phyloP scores from a whole-genome alignment of 371 early-diverging fungal species.

The Coemansia sp. region DNA sequence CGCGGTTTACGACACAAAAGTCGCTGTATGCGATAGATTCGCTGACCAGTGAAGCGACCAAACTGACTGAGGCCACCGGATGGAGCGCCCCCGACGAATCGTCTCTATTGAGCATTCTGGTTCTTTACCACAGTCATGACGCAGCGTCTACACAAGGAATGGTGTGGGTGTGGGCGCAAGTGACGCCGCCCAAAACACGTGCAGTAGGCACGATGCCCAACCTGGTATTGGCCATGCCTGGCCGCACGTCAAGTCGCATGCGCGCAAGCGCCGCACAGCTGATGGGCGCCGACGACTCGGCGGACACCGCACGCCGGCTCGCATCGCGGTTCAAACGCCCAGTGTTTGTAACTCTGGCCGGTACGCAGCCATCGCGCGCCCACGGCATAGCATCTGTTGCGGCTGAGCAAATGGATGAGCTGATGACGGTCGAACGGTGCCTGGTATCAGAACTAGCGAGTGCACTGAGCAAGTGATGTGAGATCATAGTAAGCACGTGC shows the following conservation, averaged over 20 bases:
- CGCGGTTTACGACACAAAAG: slow-evolving; percentile 35
- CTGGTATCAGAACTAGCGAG: slow-evolving; percentile 30
- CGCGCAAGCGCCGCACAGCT: slow-evolving; percentile 39
- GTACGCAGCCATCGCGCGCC: neutral
- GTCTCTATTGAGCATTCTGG: slow-evolving; percentile 28
- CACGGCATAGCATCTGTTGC: slow-evolving; percentile 5
- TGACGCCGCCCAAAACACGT: slow-evolving; percentile 13
- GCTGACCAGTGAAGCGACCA: slow-evolving; percentile 9
- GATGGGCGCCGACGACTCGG: slow-evolving; percentile 37
- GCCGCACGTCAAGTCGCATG: slow-evolving; percentile 19
- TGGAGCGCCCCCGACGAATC: slow-evolving; percentile 20
- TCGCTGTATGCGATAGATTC: slow-evolving; percentile 33
- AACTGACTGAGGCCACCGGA: neutral
- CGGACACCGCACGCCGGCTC: slow-evolving; percentile 36
- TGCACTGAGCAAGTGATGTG: neutral
- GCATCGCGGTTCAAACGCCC: slow-evolving; percentile 40
- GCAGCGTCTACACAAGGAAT: slow-evolving; percentile 12
- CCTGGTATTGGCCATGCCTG: slow-evolving; percentile 42
- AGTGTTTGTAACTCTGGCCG: slow-evolving; percentile 33
- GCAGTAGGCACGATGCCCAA: slow-evolving; percentile 20
- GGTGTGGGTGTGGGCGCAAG: slow-evolving; percentile 50
- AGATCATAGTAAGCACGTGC: neutral
- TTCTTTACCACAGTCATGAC: slow-evolving; percentile 22
- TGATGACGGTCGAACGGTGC: slow-evolving; percentile 34
- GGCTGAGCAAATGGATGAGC: slow-evolving; percentile 23